Evolutionary conservation across 345 rosid genomes (phyloP).

Genomic region (Acer yangbiense): DNA sequence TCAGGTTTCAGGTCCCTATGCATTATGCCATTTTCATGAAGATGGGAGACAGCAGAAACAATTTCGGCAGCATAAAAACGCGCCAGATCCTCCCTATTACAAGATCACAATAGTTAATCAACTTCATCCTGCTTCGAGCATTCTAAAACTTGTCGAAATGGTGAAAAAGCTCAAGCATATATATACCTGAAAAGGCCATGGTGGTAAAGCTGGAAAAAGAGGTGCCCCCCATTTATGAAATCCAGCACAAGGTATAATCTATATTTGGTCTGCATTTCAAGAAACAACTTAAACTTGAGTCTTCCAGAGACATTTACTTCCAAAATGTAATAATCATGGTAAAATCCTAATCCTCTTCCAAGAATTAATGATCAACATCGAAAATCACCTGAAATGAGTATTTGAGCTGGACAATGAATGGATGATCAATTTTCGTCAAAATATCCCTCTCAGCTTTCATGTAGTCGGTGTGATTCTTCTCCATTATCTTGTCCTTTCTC

Average conservation of each 20-base stretch:
- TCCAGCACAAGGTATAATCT: slow-evolving; percentile 86
- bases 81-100: slow-evolving; percentile 84
- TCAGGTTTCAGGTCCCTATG: slow-evolving; percentile 98
- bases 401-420: slow-evolving; percentile 86
- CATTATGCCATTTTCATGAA: slow-evolving; percentile 95
- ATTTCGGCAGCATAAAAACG: slow-evolving; percentile 91
- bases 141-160: neutral
- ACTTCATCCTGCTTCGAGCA: neutral
- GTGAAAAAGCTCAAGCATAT: neutral
- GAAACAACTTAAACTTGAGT: slow-evolving; percentile 14
- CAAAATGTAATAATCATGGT: neutral
- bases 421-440: slow-evolving; percentile 79
- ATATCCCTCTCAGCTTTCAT: slow-evolving; percentile 98
- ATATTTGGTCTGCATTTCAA: slow-evolving; percentile 77
- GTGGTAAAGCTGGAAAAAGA: slow-evolving; percentile 91
- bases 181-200: slow-evolving; percentile 93
- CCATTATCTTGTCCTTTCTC: slow-evolving; percentile 92
- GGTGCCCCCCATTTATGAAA: slow-evolving; percentile 95
- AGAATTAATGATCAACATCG: neutral
- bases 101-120: slow-evolving; percentile 21
- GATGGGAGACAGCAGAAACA: slow-evolving; percentile 87
- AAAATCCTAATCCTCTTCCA: neutral
- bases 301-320: neutral
- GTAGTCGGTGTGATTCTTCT: slow-evolving; percentile 90
- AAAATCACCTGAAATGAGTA: slow-evolving; percentile 82